These are phyloP conservation scores for Gastrolobium villosum DNA, from an alignment of 306 rosid species.

Conservation along the genomic window DNA sequence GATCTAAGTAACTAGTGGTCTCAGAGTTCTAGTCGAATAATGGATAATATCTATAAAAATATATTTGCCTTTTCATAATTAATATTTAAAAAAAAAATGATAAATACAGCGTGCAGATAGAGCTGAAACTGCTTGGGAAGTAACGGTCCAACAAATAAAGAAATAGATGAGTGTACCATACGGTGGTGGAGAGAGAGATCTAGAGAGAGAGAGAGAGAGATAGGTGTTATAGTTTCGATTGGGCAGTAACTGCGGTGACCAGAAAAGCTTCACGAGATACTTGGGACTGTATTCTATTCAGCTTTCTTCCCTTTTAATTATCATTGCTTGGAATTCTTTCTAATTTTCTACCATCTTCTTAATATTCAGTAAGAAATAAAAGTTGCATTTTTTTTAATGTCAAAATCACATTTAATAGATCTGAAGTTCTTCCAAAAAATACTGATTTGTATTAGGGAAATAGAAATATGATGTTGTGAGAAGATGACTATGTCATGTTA, in stretches of 20 bases:
- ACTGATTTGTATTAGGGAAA: too few species aligned
- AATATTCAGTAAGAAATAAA: neutral
- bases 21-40: too few species aligned
- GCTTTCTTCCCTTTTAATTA: neutral
- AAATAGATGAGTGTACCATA: neutral
- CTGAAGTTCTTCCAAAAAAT: too few species aligned
- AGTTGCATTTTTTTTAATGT: neutral
- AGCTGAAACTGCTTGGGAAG: too few species aligned
- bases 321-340: neutral
- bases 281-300: conserved; percentile 34
- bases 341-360: conserved; percentile 33
- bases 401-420: conserved; percentile 18
- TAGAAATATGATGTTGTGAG: too few species aligned
- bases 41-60: too few species aligned
- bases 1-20: too few species aligned
- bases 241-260: conserved; percentile 57
- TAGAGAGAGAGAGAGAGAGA: neutral
- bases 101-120: too few species aligned
- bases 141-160: too few species aligned
- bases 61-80: too few species aligned
- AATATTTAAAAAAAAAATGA: neutral
- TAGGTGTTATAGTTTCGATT: conserved; percentile 41
- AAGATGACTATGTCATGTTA: too few species aligned
- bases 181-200: neutral
- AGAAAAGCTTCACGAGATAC: conserved; percentile 62